These are phyloP conservation scores for Adansonia gregorii DNA, from an alignment of 441 rosid species.

Conservation along the genomic window DNA sequence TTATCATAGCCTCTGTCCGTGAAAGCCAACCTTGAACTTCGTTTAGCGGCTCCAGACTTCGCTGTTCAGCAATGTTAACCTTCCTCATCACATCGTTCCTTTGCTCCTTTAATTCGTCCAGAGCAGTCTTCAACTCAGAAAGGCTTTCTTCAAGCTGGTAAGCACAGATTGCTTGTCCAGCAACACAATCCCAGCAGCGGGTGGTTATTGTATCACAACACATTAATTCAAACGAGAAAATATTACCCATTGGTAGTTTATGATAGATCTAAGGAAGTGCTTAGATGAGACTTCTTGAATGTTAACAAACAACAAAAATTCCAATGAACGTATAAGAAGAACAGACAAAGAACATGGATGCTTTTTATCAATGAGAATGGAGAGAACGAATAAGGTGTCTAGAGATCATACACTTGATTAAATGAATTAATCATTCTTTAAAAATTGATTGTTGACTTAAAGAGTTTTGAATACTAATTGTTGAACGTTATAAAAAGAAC, in stretches of 20 bases:
- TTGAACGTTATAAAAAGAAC: not conserved
- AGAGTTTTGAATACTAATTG: too few species aligned
- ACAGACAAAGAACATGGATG: not conserved
- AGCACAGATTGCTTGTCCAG: not conserved
- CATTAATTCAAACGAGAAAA: not conserved
- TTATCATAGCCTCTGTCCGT: not conserved
- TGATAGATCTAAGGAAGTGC: not conserved
- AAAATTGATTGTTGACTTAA: too few species aligned
- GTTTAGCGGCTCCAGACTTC: not conserved
- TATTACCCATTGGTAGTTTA: not conserved
- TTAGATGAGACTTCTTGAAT: too few species aligned
- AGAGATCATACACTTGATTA: too few species aligned
- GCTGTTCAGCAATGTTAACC: not conserved
- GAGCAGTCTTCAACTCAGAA: not conserved
- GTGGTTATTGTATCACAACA: not conserved
- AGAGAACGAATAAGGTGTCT: not conserved
- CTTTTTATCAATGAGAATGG: not conserved
- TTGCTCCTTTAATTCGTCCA: not conserved
- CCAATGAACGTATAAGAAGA: not conserved
- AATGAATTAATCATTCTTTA: too few species aligned
- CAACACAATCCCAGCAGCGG: not conserved
- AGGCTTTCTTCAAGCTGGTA: not conserved
- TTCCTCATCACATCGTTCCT: not conserved
- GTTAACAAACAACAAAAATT: not conserved
- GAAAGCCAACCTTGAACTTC: constrained; percentile 3